These are phyloP conservation scores for Microsporum ferrugineum DNA, from an alignment of 2,329 filamentous ascomycete species.

Conservation along the genomic window DNA sequence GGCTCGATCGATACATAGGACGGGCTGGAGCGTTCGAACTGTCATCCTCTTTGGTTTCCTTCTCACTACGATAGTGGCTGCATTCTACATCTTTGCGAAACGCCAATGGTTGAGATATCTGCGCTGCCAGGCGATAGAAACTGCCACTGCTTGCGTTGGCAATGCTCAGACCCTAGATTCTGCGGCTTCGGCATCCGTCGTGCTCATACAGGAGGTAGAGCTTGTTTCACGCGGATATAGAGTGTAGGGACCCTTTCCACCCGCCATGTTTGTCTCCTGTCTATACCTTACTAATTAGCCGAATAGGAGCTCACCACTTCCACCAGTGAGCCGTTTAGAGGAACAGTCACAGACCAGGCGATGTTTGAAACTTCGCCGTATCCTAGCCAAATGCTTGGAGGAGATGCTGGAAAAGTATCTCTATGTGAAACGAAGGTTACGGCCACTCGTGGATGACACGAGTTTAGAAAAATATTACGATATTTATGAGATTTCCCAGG, in stretches of 20 bases:
- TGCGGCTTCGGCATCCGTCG: conserved; percentile 61
- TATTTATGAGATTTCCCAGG: conserved; percentile 66
- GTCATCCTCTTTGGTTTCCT: conserved; percentile 33
- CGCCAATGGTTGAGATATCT: conserved; percentile 74
- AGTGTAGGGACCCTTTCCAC: conserved; percentile 45
- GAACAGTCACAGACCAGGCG: conserved; percentile 66
- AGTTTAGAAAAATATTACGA: conserved; percentile 90
- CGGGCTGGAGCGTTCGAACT: conserved; percentile 31
- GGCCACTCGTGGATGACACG: conserved; percentile 62
- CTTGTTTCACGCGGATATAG: conserved; percentile 83
- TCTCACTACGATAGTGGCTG: conserved; percentile 42
- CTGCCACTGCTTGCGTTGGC: conserved; percentile 56
- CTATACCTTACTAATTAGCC: conserved; percentile 13
- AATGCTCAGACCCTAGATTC: conserved; percentile 73
- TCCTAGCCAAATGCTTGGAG: conserved; percentile 58
- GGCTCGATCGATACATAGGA: conserved; percentile 47
- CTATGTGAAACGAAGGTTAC: conserved; percentile 56
- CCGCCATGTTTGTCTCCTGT: not conserved
- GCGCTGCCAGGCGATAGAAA: conserved; percentile 59
- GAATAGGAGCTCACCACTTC: conserved; percentile 68
- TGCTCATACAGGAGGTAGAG: conserved; percentile 88
- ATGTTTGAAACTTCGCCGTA: conserved; percentile 67
- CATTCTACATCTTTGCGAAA: conserved; percentile 60
- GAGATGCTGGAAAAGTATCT: conserved; percentile 61
- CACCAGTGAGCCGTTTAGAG: conserved; percentile 85